Conservation (phyloP, 768 basidiomycete species). For the Naematelia encephala region DNA sequence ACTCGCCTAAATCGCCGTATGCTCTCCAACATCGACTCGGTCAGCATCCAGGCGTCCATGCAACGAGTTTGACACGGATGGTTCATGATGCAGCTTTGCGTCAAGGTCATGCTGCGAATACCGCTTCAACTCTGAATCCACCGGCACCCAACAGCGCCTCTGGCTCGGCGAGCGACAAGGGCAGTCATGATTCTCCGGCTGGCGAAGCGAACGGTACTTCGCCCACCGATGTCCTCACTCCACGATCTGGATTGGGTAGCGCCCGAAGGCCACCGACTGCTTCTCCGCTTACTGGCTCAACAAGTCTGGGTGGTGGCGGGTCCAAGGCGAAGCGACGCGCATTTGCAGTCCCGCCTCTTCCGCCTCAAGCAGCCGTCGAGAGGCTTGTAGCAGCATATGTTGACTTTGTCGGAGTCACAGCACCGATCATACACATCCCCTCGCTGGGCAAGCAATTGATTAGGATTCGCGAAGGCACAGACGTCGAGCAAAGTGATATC, state of each 20-base stretch:
- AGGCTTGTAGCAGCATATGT: slow-evolving; percentile 50
- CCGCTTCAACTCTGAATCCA: neutral
- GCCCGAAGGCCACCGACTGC: slow-evolving; percentile 7
- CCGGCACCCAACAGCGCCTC: neutral
- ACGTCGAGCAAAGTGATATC: slow-evolving; percentile 49
- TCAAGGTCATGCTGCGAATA: slow-evolving; percentile 36
- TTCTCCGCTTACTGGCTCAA: slow-evolving; percentile 16
- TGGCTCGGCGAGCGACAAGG: slow-evolving; percentile 23
- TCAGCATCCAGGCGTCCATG: slow-evolving; percentile 17
- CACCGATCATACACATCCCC: slow-evolving; percentile 52
- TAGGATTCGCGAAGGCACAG: slow-evolving; percentile 45
- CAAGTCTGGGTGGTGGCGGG: slow-evolving; percentile 1
- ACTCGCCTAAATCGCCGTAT: slow-evolving; percentile 26
- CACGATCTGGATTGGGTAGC: slow-evolving; percentile 1
- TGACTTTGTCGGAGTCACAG: slow-evolving; percentile 51
- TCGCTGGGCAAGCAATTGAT: slow-evolving; percentile 46
- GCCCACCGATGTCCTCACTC: slow-evolving; percentile 14
- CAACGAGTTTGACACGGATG: slow-evolving; percentile 40
- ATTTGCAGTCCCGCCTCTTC: slow-evolving; percentile 48
- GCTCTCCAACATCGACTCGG: slow-evolving; percentile 11
- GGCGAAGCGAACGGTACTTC: slow-evolving; percentile 7
- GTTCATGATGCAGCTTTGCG: slow-evolving; percentile 46
- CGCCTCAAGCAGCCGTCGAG: slow-evolving; percentile 51
- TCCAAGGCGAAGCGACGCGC: slow-evolving; percentile 20
- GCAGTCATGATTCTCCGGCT: slow-evolving; percentile 5